Evolutionary conservation across 768 basidiomycete genomes (phyloP).

Genomic region (Boletellus ananiceps): DNA sequence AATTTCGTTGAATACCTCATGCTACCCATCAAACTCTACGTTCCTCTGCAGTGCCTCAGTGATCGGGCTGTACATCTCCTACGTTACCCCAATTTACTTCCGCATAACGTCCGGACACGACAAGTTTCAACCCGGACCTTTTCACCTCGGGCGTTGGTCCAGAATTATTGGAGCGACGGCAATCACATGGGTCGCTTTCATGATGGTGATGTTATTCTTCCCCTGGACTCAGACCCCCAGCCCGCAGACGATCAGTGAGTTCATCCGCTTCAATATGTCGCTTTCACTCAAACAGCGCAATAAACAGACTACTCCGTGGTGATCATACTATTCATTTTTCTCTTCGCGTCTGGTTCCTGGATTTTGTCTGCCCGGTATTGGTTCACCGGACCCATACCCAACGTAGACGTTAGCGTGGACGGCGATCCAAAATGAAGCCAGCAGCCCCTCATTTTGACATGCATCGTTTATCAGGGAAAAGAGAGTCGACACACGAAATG

Average conservation of each 20-base stretch:
- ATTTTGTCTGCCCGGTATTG: conserved; percentile 31
- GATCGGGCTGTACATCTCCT: conserved; percentile 36
- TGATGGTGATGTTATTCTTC: conserved; percentile 32
- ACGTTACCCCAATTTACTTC: conserved; percentile 34
- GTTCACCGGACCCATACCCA: conserved; percentile 34
- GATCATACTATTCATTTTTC: conserved; percentile 30
- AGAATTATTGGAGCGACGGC: conserved; percentile 28
- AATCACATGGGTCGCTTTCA: conserved; percentile 32
- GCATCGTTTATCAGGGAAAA: neutral
- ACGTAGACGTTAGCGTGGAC: conserved; percentile 14
- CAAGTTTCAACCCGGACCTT: conserved; percentile 33
- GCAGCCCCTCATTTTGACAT: neutral
- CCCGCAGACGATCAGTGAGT: conserved; percentile 33
- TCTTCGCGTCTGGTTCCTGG: conserved; percentile 32
- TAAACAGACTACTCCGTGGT: conserved; percentile 22
- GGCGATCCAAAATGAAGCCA: conserved; percentile 1
- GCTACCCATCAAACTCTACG: neutral
- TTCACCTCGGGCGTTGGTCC: conserved; percentile 31
- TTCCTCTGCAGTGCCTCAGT: conserved; percentile 25
- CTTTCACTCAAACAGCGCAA: neutral
- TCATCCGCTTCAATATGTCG: neutral
- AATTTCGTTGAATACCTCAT: neutral
- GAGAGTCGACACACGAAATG: neutral
- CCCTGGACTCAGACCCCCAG: conserved; percentile 22
- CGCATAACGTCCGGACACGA: conserved; percentile 33